A percentile compares a stretch with the other conserved stretches of the same genome.
These are phyloP conservation scores for Candida krabiensis DNA, from an alignment of 805 yeast genomes.

Conservation along the genomic window DNA sequence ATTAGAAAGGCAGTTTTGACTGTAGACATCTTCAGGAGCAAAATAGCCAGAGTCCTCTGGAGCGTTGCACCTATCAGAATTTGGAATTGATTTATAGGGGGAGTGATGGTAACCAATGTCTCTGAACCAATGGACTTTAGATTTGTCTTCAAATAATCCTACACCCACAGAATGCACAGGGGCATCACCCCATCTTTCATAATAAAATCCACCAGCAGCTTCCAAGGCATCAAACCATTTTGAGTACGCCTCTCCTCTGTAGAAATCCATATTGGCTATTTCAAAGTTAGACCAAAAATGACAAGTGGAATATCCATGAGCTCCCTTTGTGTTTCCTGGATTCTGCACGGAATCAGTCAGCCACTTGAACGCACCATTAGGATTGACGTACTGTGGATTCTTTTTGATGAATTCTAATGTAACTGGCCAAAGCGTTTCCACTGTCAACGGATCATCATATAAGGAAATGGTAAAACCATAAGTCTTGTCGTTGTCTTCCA, in stretches of 20 bases:
- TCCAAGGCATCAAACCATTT: conserved; percentile 69
- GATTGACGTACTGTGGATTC: conserved; percentile 60
- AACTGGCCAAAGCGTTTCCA: conserved; percentile 67
- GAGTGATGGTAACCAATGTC: conserved; percentile 77
- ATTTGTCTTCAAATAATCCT: conserved; percentile 68
- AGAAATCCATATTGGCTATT: conserved; percentile 81
- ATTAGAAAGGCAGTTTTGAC: conserved; percentile 35
- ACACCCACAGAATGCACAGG: conserved; percentile 83
- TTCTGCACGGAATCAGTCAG: conserved; percentile 51
- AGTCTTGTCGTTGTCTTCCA: conserved; percentile 65
- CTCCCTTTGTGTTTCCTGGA: conserved; percentile 40
- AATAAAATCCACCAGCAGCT: conserved; percentile 76
- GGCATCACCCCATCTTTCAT: conserved; percentile 94
- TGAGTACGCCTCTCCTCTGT: conserved; percentile 66
- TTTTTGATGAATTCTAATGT: conserved; percentile 60
- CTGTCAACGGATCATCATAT: conserved; percentile 69
- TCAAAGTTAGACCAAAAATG: conserved; percentile 93
- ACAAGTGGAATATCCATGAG: conserved; percentile 57
- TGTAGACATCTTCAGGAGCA: conserved; percentile 34
- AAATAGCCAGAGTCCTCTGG: conserved; percentile 35
- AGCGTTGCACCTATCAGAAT: conserved; percentile 46
- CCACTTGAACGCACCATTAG: conserved; percentile 60
- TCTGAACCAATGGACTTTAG: conserved; percentile 79
- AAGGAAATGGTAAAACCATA: conserved; percentile 75
- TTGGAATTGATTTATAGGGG: conserved; percentile 83